phyloP scores from a whole-genome alignment of 768 basidiomycete species.

The Calocera cornea region DNA sequence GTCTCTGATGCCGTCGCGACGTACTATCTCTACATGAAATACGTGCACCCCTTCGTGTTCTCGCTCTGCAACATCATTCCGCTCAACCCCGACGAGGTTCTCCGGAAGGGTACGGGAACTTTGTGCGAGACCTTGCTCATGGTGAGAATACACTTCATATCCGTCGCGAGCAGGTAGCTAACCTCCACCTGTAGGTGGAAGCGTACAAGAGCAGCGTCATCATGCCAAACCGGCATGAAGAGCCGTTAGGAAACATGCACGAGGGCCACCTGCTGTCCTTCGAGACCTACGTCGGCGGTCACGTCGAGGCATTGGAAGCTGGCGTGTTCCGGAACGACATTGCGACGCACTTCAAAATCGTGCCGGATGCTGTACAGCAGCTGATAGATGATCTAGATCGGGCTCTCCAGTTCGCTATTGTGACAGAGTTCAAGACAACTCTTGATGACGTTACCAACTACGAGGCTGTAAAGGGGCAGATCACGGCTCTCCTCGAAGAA shows the following conservation, averaged over 20 bases:
- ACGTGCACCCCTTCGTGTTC: slow-evolving; percentile 98
- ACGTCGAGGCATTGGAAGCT: slow-evolving; percentile 95
- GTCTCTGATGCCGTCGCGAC: slow-evolving; percentile 99
- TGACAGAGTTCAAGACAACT: slow-evolving; percentile 66
- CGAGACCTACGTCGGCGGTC: slow-evolving; percentile 97
- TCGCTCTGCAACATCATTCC: slow-evolving; percentile 99
- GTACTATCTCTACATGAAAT: slow-evolving; percentile 99
- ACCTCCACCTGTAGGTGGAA: slow-evolving; percentile 55
- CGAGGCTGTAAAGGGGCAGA: slow-evolving; percentile 74
- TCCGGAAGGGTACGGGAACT: slow-evolving; percentile 91
- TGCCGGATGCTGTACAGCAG: slow-evolving; percentile 77
- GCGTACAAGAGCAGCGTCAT: slow-evolving; percentile 84
- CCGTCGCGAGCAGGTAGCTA: neutral
- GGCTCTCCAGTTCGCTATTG: slow-evolving; percentile 76
- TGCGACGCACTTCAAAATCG: slow-evolving; percentile 84
- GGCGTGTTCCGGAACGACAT: slow-evolving; percentile 98
- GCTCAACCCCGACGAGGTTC: slow-evolving; percentile 86
- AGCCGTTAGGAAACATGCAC: slow-evolving; percentile 78
- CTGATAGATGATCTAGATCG: slow-evolving; percentile 89
- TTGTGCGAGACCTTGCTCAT: slow-evolving; percentile 95
- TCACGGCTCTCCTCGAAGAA: slow-evolving; percentile 61
- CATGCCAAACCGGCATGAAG: slow-evolving; percentile 97
- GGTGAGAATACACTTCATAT: slow-evolving; percentile 37
- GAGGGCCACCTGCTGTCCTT: slow-evolving; percentile 94
- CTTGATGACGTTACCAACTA: slow-evolving; percentile 87